phyloP scores from a whole-genome alignment of 2,329 filamentous ascomycete species.

The Colletotrichum siamense region DNA sequence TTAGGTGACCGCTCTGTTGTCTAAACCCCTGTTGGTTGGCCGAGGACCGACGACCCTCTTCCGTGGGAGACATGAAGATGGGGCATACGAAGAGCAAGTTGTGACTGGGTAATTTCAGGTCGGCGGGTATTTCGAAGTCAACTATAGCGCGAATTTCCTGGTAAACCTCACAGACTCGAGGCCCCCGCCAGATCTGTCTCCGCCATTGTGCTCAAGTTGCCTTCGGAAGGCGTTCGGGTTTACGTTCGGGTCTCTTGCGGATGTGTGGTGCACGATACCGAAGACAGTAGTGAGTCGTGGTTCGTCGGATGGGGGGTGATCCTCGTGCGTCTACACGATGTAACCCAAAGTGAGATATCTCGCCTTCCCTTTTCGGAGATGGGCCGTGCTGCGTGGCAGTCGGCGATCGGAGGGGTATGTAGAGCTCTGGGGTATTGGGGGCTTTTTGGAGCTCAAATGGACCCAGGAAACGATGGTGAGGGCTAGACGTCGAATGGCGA shows the following conservation, averaged over 20 bases:
- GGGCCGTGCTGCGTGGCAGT: background rate
- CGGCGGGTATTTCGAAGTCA: background rate
- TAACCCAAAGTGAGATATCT: constrained; percentile 4
- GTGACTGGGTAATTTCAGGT: background rate
- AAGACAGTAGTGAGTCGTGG: background rate
- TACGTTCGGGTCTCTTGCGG: background rate
- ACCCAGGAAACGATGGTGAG: background rate
- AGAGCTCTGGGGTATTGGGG: background rate
- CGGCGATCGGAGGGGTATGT: background rate
- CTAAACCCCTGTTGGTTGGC: background rate
- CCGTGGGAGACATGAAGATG: background rate
- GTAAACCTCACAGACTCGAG: background rate
- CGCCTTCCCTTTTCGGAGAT: constrained; percentile 10
- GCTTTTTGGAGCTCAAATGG: background rate
- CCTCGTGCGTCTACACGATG: background rate
- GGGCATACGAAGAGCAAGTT: background rate
- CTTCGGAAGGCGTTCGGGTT: background rate
- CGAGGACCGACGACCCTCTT: background rate
- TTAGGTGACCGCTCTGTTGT: background rate
- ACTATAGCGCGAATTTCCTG: background rate
- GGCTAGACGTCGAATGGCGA: background rate
- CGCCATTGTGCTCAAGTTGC: background rate
- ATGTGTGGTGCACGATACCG: background rate
- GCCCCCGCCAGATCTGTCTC: background rate
- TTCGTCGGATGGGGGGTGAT: background rate